A percentile compares a stretch with the other conserved stretches of the same genome.
Conservation (phyloP, 768 basidiomycete genomes). For the Naganishia kalamii region DNA sequence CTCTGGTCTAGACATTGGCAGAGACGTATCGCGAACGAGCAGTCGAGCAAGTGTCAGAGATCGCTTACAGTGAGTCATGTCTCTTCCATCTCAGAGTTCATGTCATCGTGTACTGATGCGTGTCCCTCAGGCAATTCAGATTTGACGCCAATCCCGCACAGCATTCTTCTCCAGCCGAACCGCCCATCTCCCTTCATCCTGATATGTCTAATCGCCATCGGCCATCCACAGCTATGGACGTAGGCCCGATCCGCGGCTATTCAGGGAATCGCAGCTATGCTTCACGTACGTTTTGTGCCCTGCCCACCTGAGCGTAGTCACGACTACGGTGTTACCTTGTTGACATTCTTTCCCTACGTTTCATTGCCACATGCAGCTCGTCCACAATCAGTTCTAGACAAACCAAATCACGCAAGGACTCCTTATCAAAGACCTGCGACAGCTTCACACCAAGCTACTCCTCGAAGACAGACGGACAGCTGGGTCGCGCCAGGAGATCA, state of each 20-base stretch:
- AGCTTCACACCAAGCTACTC: not conserved
- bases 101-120: not conserved
- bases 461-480: not conserved
- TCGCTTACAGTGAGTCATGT: conserved; percentile 4
- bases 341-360: not conserved
- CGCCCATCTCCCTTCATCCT: too few relatives aligned
- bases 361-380: not conserved
- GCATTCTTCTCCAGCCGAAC: not conserved
- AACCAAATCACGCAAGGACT: not conserved
- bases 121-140: conserved; percentile 4
- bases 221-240: conserved; percentile 4
- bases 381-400: not conserved
- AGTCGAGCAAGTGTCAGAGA: conserved; percentile 8
- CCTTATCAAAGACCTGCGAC: not conserved
- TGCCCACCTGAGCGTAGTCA: too few relatives aligned
- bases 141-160: not conserved
- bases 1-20: not conserved
- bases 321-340: not conserved
- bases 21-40: conserved; percentile 1
- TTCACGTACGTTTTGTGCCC: not conserved
- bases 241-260: not conserved
- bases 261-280: not conserved
- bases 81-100: not conserved
- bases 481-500: not conserved
- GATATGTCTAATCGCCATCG: not conserved